Evolutionary conservation across 1,284 basidiomycete genomes (phyloP), one percentile per base, ranked within the genome.

Genomic region (Melanopsichium pennsylvanicum): DNA sequence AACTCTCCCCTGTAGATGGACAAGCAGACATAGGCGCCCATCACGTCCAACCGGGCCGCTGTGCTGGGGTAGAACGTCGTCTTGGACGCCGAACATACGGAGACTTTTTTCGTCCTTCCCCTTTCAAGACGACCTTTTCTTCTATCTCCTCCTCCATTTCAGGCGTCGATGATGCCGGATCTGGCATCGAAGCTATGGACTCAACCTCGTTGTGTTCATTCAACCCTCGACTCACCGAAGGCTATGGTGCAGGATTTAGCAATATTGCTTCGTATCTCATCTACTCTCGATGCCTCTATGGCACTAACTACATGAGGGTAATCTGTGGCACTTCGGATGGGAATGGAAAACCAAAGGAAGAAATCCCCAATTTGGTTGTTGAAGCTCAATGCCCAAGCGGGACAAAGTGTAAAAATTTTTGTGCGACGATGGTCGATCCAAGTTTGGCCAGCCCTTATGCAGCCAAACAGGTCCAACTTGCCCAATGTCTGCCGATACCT

Each of bases 31-130:
- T 63, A 5, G 61, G 61, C 5, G 61, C 61, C 3, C 57, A 63
- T 26, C 49, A 63, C 21, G 44, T 63, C 15, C 61, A 63, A 25
- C 61, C 61, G 3, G 61, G 61, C 16, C 54, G 61, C 0, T 63
- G 61, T 32, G 40, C 44, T 3, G 36, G 22, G 0, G 54, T 63
- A 7, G 61, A 63, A 31, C n/a, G 15, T 13, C 43, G 33, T 0
- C 52, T 63, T 0, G 52, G 60, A 16, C 35, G 26, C 4, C 23
- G 15, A 1, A 13, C 10, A 10, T 63, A 63, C 54, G 19, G 34
- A 22, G 32, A 44, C 39, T 63, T 48, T 13, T 52, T 52, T 35
- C 23, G 21, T 23, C 8, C 25, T 16, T 25, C 26, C 3, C 51
- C 59, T 3, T 46, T 51, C 21, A 34, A 39, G 18, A 51, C 60